phyloP scores from a whole-genome alignment of 2,329 filamentous ascomycete species.

The Cordyceps cicadae region DNA sequence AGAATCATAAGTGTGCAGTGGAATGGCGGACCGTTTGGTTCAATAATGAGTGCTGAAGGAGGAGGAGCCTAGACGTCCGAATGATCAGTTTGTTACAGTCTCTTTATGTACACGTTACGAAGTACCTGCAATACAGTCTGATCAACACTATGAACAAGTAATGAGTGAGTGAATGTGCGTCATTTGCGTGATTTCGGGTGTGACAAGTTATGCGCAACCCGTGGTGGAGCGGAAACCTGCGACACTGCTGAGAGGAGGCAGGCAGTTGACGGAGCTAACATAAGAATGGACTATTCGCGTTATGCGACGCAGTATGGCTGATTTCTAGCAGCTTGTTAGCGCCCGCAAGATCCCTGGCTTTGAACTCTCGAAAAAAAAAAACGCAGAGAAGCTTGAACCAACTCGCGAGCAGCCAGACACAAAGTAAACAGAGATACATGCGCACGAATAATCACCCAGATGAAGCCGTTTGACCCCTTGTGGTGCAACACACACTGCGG shows the following conservation, averaged over 20 bases:
- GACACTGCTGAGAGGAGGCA: neutral
- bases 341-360: neutral
- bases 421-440: neutral
- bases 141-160: neutral
- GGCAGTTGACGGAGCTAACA: neutral
- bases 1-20: neutral
- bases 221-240: neutral
- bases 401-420: too few species aligned
- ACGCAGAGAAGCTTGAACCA: neutral
- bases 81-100: neutral
- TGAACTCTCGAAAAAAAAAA: too few species aligned
- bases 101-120: constrained; percentile 8
- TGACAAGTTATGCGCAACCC: neutral
- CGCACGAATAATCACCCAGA: neutral
- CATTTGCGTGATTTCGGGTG: too few species aligned
- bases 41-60: neutral
- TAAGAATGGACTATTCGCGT: neutral
- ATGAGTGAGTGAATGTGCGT: neutral
- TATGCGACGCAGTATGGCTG: neutral
- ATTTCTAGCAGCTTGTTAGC: neutral
- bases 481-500: neutral
- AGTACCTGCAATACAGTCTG: constrained; percentile 5
- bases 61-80: neutral
- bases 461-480: neutral
- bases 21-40: neutral